Evolutionary conservation across 805 yeast genomes (phyloP).

Genomic region (Priceomyces medius): DNA sequence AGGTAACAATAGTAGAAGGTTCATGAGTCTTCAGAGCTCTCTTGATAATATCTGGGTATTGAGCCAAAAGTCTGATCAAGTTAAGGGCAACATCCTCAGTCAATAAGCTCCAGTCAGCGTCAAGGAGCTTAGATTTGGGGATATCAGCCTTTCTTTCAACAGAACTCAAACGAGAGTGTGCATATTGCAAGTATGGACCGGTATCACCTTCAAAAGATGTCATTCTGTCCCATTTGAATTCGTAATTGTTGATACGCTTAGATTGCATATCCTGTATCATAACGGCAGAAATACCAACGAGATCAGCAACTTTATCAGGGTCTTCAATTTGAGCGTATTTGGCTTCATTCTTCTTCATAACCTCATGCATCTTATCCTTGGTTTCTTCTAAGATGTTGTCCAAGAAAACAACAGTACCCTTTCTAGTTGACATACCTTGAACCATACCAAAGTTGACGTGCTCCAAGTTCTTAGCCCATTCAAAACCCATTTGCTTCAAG

Average conservation of each 20-base stretch:
- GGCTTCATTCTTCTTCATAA: constrained; percentile 87
- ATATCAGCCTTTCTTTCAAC: constrained; percentile 79
- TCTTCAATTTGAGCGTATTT: constrained; percentile 91
- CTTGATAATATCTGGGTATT: constrained; percentile 87
- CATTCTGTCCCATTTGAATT: constrained; percentile 98
- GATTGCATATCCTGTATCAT: constrained; percentile 99
- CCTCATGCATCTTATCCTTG: constrained; percentile 91
- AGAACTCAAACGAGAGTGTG: constrained; percentile 94
- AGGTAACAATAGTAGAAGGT: constrained; percentile 93
- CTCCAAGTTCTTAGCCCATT: constrained; percentile 77
- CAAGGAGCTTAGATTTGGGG: constrained; percentile 38
- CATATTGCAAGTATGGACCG: constrained; percentile 97
- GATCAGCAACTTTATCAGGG: constrained; percentile 93
- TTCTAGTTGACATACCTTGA: constrained; percentile 96
- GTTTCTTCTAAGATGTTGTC: constrained; percentile 93
- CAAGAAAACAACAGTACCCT: constrained; percentile 97
- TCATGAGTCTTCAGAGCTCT: constrained; percentile 82
- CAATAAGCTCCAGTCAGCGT: constrained; percentile 60
- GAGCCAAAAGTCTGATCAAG: constrained; percentile 75
- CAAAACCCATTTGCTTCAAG: constrained; percentile 82
- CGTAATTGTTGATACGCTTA: constrained; percentile 93
- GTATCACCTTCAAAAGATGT: constrained; percentile 98
- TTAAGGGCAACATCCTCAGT: constrained; percentile 69
- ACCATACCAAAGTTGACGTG: constrained; percentile 98
- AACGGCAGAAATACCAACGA: constrained; percentile 94